A percentile compares a stretch with the other conserved stretches of the same genome.
These are phyloP conservation scores for Quercus suber DNA, from an alignment of 306 rosid genomes.

Conservation along the genomic window DNA sequence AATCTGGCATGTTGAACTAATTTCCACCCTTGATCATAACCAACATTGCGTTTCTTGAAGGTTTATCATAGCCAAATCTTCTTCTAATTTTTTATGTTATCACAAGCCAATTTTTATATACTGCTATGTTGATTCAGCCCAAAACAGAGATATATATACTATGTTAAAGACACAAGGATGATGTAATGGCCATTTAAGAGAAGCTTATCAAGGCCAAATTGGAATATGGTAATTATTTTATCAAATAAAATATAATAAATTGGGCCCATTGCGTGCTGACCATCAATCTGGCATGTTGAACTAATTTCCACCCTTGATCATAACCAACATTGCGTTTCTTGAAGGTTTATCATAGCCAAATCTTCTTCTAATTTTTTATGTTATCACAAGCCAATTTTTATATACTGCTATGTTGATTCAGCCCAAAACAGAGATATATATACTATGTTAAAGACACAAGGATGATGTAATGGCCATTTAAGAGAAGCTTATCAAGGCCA, in stretches of 20 bases:
- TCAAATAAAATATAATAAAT: neutral
- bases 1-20: neutral
- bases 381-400: no score
- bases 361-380: no score
- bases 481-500: neutral
- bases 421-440: no score
- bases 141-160: no score
- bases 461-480: slow-evolving; percentile 2
- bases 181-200: slow-evolving; percentile 6
- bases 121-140: no score
- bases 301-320: neutral
- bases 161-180: neutral
- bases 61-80: no score
- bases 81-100: no score
- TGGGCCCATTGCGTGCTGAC: neutral
- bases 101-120: no score
- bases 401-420: no score
- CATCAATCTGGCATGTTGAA: neutral
- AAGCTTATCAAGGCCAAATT: neutral
- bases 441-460: neutral
- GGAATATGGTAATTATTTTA: neutral
- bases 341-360: no score
- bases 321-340: neutral
- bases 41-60: neutral
- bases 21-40: neutral